Base-by-base conservation (phyloP, 2,329 filamentous ascomycete genomes). In the Volutella citrinella region DNA sequence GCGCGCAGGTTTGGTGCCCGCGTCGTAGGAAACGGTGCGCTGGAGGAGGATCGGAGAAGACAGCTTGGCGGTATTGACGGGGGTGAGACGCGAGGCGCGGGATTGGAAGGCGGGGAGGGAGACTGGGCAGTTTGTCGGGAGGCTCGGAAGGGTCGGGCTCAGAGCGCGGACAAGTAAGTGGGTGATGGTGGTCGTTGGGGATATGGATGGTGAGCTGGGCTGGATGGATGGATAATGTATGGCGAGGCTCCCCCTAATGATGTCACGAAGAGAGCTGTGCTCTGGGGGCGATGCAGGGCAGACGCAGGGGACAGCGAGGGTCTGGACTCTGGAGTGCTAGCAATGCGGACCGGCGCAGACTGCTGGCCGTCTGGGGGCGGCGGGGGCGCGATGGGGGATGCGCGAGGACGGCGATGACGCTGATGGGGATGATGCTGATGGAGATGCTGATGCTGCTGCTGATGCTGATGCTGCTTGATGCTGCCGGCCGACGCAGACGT, bases 21-120 rank as follows among this genome's bases (percentile, higher is more conserved):
- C 83, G 74, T 89, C 84, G 77, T 93, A 94, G 66, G 87, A 89
- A 75, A 93, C 84, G 74, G 87, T 88, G 64, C 87, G 87, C 65
- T 87, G 84, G 58, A 94, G 78, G 59, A 95, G 76, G 67, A 93
- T 74, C 72, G 77, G 83, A 64, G 90, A 87, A 82, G 89, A 91
- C 87, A 94, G 82, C 72, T 95, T 94, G 87, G 84, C 87, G 87
- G 87, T 91, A 68, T 85, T 86, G 69, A 60, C 39, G 56, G 52
- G 46, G 41, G 36, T 38, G 48, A 30, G 32, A 36, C 30, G 34
- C 41, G 44, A 38, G 39, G 37, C 36, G 39, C 36, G 24, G 27
- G 32, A 25, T 29, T 38, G 27, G 28, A 17, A 29, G 36, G 30
- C 40, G 27, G 38, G 30, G 35, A 39, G 34, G 19, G 26, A 22